These are phyloP conservation scores for Pyrus hybrid DNA, from an alignment of 331 rosid species.

Conservation along the genomic window DNA sequence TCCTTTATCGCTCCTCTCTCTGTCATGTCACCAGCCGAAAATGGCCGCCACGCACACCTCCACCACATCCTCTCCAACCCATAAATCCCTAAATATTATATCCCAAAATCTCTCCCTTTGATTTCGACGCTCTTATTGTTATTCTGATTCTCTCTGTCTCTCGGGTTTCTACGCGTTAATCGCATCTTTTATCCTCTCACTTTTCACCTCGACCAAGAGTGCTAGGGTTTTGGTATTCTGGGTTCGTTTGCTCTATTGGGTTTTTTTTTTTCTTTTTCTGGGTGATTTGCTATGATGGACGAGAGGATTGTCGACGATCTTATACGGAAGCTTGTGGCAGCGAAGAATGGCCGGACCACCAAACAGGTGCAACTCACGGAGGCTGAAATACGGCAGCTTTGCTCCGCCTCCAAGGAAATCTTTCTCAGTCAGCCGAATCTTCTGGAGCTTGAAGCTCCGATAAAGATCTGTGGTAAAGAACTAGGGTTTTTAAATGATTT, in stretches of 20 bases:
- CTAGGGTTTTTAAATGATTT: neutral
- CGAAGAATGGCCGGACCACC: constrained; percentile 67
- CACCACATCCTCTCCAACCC: neutral
- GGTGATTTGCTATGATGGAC: constrained; percentile 31
- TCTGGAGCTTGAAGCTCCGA: constrained; percentile 79
- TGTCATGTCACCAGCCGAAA: constrained; percentile 25
- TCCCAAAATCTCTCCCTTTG: neutral
- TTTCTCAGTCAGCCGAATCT: constrained; percentile 77
- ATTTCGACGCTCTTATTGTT: neutral
- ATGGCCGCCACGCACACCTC: constrained; percentile 28
- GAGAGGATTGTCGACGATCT: constrained; percentile 46
- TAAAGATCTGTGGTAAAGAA: constrained; percentile 62
- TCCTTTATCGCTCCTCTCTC: neutral
- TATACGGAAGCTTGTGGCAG: constrained; percentile 50
- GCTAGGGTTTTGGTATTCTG: constrained; percentile 2
- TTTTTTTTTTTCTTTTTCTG: neutral
- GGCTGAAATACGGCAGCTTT: constrained; percentile 58
- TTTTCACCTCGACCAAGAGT: neutral
- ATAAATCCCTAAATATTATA: neutral
- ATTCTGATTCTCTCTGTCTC: neutral
- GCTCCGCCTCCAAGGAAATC: constrained; percentile 49
- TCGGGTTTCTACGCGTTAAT: neutral
- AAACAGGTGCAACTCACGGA: constrained; percentile 65
- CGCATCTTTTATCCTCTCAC: neutral
- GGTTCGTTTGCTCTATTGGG: neutral